These are phyloP conservation scores for Psilocybe sp. DNA, from an alignment of 768 basidiomycete genomes.

Conservation along the genomic window DNA sequence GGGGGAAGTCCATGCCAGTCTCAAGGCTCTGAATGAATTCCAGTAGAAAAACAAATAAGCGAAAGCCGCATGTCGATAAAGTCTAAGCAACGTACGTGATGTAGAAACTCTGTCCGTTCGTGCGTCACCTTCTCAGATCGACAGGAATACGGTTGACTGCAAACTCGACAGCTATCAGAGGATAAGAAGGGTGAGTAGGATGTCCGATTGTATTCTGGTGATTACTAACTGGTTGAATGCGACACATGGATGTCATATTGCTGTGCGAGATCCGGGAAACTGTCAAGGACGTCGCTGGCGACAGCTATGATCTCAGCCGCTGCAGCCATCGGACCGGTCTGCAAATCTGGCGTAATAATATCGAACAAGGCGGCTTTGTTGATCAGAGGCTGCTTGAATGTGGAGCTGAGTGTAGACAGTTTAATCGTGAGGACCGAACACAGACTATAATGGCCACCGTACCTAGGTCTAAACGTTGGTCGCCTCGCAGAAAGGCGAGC, in stretches of 20 bases:
- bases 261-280: slow-evolving; percentile 66
- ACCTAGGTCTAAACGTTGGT: slow-evolving; percentile 71
- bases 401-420: slow-evolving; percentile 37
- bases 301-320: slow-evolving; percentile 74
- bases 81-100: slow-evolving; percentile 61
- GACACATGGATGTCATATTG: slow-evolving; percentile 78
- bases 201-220: not conserved
- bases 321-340: slow-evolving; percentile 61
- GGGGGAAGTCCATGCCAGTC: slow-evolving; percentile 66
- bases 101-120: slow-evolving; percentile 85
- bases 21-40: slow-evolving; percentile 67
- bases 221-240: slow-evolving; percentile 65
- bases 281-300: slow-evolving; percentile 61
- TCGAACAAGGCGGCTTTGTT: slow-evolving; percentile 79
- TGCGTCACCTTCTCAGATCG: slow-evolving; percentile 83
- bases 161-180: slow-evolving; percentile 58
- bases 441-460: slow-evolving; percentile 12
- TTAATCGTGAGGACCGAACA: not conserved
- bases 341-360: slow-evolving; percentile 75
- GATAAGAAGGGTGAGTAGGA: not conserved
- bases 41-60: slow-evolving; percentile 4
- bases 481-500: slow-evolving; percentile 78
- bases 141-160: slow-evolving; percentile 60
- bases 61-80: not conserved
- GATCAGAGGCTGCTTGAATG: slow-evolving; percentile 70